phyloP scores from a whole-genome alignment of 2,329 filamentous ascomycete genomes.

The Onygenales sp. region DNA sequence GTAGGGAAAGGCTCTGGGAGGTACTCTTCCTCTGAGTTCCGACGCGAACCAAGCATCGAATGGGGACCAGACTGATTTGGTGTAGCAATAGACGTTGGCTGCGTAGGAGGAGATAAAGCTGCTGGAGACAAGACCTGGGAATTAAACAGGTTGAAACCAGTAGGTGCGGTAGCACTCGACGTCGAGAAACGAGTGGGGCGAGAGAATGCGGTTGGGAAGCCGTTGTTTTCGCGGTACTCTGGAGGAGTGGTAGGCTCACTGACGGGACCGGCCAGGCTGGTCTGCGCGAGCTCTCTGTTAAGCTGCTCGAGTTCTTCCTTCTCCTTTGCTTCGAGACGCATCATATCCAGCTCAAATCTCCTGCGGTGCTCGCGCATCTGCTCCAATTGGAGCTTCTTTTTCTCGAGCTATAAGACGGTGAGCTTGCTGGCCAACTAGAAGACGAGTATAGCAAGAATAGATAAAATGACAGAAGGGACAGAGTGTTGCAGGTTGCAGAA shows the following conservation, averaged over 20 bases:
- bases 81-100: slow-evolving; percentile 45
- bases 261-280: slow-evolving; percentile 58
- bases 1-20: slow-evolving; percentile 51
- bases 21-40: slow-evolving; percentile 84
- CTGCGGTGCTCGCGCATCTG: slow-evolving; percentile 79
- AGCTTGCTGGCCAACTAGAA: background rate
- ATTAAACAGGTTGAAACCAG: slow-evolving; percentile 60
- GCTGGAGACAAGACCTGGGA: slow-evolving; percentile 74
- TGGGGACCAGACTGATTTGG: slow-evolving; percentile 65
- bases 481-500: slow-evolving; percentile 2
- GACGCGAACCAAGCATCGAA: slow-evolving; percentile 75
- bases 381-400: slow-evolving; percentile 89
- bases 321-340: slow-evolving; percentile 76
- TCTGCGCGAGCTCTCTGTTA: slow-evolving; percentile 61
- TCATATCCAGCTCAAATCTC: slow-evolving; percentile 86
- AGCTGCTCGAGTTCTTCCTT: slow-evolving; percentile 75
- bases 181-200: slow-evolving; percentile 82
- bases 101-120: slow-evolving; percentile 34
- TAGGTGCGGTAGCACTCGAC: slow-evolving; percentile 73
- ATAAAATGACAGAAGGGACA: slow-evolving; percentile 2
- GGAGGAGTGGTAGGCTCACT: slow-evolving; percentile 95
- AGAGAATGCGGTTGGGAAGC: slow-evolving; percentile 71
- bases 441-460: background rate
- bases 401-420: slow-evolving; percentile 59
- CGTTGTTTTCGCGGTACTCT: slow-evolving; percentile 68